Evolutionary conservation across 2,329 filamentous ascomycete species (phyloP).

Genomic region (Fusarium newnesense): DNA sequence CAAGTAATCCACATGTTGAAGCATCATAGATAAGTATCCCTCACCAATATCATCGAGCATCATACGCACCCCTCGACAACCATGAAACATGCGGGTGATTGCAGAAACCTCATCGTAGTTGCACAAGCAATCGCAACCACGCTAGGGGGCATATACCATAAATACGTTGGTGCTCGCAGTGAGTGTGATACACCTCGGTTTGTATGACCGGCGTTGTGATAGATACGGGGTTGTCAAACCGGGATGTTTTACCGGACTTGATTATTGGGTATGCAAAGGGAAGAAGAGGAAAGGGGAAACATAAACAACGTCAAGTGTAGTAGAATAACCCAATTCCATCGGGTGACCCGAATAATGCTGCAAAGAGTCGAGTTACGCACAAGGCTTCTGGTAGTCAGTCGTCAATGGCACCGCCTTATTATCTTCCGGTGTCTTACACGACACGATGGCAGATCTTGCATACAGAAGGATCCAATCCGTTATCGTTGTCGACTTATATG

Average conservation of each 20-base stretch:
- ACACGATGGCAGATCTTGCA: background rate
- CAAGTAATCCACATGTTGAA: background rate
- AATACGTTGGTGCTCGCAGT: background rate
- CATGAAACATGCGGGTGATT: background rate
- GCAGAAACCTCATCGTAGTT: background rate
- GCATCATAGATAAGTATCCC: background rate
- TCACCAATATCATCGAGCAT: background rate
- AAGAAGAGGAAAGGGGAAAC: background rate
- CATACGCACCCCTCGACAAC: background rate
- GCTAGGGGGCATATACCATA: background rate
- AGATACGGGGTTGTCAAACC: background rate
- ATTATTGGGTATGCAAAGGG: background rate
- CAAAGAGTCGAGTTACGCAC: background rate
- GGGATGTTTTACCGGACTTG: background rate
- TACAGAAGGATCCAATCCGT: background rate
- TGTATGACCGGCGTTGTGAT: background rate
- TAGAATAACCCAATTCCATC: background rate
- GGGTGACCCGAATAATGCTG: fast-evolving
- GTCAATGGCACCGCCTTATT: background rate
- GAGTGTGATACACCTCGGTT: no score
- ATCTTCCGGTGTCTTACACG: background rate
- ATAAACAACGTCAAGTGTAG: background rate
- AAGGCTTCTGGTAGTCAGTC: background rate
- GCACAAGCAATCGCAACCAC: background rate
- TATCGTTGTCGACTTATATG: background rate